Conservation (phyloP, 768 basidiomycete genomes). For the Saitozyma podzolica region DNA sequence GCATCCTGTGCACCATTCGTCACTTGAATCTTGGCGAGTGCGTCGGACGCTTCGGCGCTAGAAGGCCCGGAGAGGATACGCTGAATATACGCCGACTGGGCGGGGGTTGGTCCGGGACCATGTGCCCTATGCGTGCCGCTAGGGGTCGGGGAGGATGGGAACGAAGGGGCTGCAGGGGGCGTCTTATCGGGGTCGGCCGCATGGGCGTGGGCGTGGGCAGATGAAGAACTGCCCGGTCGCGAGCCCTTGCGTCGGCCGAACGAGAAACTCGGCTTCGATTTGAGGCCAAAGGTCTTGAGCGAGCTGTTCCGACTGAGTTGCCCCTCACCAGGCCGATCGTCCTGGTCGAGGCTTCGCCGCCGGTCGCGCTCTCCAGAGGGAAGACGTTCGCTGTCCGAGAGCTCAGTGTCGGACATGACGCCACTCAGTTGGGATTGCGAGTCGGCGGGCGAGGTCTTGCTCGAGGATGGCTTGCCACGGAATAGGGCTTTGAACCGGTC, state of each 20-base stretch:
- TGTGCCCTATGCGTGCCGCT: slow-evolving; percentile 8
- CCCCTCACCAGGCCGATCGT: slow-evolving; percentile 16
- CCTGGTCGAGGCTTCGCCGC: slow-evolving; percentile 30
- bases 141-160: slow-evolving; percentile 1
- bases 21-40: slow-evolving; percentile 38
- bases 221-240: slow-evolving; percentile 8
- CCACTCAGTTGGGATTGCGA: neutral
- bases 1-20: slow-evolving; percentile 28
- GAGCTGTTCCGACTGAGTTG: slow-evolving; percentile 19
- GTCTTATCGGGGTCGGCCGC: slow-evolving; percentile 2
- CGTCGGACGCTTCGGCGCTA: slow-evolving; percentile 27
- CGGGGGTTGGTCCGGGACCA: slow-evolving; percentile 42
- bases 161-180: slow-evolving; percentile 4
- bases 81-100: slow-evolving; percentile 53
- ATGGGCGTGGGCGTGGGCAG: neutral
- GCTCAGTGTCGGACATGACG: slow-evolving; percentile 33
- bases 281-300: slow-evolving; percentile 29
- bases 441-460: slow-evolving; percentile 8
- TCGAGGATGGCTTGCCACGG: slow-evolving; percentile 46
- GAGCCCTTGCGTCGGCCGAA: slow-evolving; percentile 34
- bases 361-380: slow-evolving; percentile 8
- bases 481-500: slow-evolving; percentile 70
- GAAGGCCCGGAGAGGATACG: slow-evolving; percentile 45
- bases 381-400: slow-evolving; percentile 18
- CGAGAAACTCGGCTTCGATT: slow-evolving; percentile 37